Conservation (phyloP, 108 stramenopile genomes). For the Cyclotella baltica region DNA sequence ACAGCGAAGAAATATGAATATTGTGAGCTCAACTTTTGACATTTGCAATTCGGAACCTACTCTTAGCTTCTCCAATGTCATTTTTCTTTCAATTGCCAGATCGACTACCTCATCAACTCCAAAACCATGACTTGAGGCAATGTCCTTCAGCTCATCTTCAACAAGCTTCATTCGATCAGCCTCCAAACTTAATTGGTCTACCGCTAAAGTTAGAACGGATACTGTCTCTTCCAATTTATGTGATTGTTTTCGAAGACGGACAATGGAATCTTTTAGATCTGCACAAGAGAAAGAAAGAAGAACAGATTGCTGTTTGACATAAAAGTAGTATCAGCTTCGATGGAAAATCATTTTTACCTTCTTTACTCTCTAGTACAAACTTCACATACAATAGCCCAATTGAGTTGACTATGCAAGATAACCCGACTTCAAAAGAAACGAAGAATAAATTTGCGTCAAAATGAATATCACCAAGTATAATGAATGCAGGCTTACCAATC, state of each 20-base stretch:
- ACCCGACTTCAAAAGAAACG: not conserved
- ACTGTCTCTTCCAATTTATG: not conserved
- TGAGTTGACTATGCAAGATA: not conserved
- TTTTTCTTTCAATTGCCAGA: not conserved
- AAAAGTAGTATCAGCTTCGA: no score
- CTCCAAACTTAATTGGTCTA: not conserved
- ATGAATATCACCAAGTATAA: not conserved
- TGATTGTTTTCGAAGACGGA: not conserved
- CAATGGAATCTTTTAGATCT: not conserved
- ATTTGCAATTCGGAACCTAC: not conserved
- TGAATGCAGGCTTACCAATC: not conserved
- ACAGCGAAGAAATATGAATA: not conserved
- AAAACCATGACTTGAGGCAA: not conserved
- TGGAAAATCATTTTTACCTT: no score
- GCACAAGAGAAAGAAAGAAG: no score
- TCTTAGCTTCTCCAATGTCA: not conserved
- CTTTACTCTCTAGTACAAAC: not conserved
- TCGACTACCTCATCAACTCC: not conserved
- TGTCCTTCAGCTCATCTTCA: not conserved
- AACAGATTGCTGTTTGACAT: no score
- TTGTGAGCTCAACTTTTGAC: not conserved
- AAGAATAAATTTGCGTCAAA: not conserved
- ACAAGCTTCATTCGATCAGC: not conserved
- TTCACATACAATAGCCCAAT: not conserved
- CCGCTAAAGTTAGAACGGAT: not conserved